Evolutionary conservation across 2,329 filamentous ascomycete genomes (phyloP).

Genomic region (Biscogniauxia mediterranea): DNA sequence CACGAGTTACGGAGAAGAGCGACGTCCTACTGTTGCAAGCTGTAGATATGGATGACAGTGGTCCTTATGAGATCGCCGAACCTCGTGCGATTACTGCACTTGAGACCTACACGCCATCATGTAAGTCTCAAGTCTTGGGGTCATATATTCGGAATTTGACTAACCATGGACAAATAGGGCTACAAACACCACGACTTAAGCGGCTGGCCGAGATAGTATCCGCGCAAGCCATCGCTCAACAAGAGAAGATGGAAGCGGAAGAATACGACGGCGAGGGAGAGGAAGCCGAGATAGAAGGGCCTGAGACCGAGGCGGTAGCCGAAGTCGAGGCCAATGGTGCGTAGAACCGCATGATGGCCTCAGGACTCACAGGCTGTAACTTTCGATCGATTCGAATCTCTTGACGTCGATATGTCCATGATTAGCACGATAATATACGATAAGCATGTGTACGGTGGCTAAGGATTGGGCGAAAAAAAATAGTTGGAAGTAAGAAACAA

Average conservation of each 20-base stretch:
- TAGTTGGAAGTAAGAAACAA: slow-evolving; percentile 2
- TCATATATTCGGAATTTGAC: background rate
- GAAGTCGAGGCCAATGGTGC: slow-evolving; percentile 42
- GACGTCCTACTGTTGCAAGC: slow-evolving; percentile 90
- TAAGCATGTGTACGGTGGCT: slow-evolving; percentile 15
- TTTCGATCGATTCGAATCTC: slow-evolving; percentile 20
- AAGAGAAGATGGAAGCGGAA: slow-evolving; percentile 67
- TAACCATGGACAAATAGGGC: slow-evolving; percentile 56
- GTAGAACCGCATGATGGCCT: slow-evolving; percentile 26
- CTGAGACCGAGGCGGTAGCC: slow-evolving; percentile 11
- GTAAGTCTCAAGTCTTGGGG: slow-evolving; percentile 52
- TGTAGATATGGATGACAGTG: slow-evolving; percentile 98
- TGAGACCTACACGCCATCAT: slow-evolving; percentile 97
- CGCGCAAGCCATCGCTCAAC: slow-evolving; percentile 91
- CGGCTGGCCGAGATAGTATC: slow-evolving; percentile 97
- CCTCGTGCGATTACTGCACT: slow-evolving; percentile 92
- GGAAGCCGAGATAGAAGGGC: slow-evolving; percentile 47
- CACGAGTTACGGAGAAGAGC: slow-evolving; percentile 95
- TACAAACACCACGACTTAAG: slow-evolving; percentile 93
- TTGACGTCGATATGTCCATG: slow-evolving; percentile 13
- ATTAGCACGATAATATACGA: slow-evolving; percentile 16
- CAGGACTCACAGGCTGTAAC: slow-evolving; percentile 16
- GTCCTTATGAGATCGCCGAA: slow-evolving; percentile 97
- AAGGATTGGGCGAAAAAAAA: slow-evolving; percentile 1
- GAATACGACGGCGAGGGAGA: slow-evolving; percentile 45